phyloP scores from a whole-genome alignment of 148 eudicot genomes.

The Selenicereus undatus region DNA sequence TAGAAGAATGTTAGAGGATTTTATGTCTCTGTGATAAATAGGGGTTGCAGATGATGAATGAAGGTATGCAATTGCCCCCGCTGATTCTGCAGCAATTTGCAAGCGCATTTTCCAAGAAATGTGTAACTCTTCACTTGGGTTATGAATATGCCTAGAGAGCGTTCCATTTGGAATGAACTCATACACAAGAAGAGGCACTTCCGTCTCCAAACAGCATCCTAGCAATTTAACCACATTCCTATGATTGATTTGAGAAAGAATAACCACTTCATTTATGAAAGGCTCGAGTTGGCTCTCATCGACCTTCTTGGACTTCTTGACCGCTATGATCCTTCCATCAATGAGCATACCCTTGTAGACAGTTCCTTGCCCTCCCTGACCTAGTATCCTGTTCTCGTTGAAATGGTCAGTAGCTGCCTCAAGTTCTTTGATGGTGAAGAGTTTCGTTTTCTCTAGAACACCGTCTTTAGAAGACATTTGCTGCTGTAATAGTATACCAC shows the following conservation, averaged over 20 bases:
- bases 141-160: constrained; percentile 21
- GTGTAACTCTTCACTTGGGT: constrained; percentile 17
- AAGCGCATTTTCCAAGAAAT: constrained; percentile 29
- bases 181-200: constrained; percentile 27
- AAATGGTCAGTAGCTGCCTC: neutral
- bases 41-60: constrained; percentile 22
- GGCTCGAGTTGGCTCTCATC: constrained; percentile 10
- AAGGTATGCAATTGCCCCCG: constrained; percentile 25
- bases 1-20: constrained; percentile 30
- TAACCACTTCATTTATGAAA: constrained; percentile 32
- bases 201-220: constrained; percentile 33
- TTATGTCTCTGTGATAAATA: constrained; percentile 29
- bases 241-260: constrained; percentile 27
- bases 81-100: constrained; percentile 24
- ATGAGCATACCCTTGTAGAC: neutral
- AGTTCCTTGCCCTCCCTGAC: neutral
- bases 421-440: neutral
- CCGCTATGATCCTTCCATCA: neutral
- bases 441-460: neutral
- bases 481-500: neutral
- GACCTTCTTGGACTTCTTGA: neutral
- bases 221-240: constrained; percentile 26
- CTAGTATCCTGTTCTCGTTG: neutral
- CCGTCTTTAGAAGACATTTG: neutral
- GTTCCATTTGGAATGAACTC: constrained; percentile 29